Evolutionary conservation across 495 filamentous ascomycete genomes (phyloP).

Genomic region (Neohortaea acidophila): DNA sequence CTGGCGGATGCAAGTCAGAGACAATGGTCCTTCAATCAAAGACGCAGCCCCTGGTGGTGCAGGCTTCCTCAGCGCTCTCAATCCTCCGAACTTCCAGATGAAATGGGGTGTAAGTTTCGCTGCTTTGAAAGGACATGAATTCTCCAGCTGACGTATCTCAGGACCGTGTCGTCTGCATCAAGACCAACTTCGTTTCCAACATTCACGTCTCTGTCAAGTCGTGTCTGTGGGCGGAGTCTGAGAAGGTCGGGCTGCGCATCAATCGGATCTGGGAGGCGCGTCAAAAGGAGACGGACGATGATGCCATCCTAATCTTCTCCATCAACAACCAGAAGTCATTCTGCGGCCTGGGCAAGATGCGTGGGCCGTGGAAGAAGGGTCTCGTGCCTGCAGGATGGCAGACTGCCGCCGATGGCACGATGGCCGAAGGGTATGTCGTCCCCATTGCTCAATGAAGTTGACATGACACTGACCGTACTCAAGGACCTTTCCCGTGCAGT

Average conservation of each 20-base stretch:
- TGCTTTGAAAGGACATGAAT: no score
- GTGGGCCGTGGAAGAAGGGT: not conserved
- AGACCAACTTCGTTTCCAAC: conserved; percentile 8
- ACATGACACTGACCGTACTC: not conserved
- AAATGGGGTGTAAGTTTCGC: no score
- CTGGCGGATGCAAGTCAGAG: no score
- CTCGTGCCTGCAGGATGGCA: not conserved
- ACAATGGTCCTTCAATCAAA: no score
- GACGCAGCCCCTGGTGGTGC: no score
- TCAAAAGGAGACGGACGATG: not conserved
- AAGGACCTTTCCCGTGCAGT: conserved; percentile 9
- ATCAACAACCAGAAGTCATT: conserved; percentile 9
- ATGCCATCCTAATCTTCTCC: conserved; percentile 9
- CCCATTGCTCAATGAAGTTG: not conserved
- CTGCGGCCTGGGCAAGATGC: conserved; percentile 11
- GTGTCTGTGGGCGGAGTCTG: conserved; percentile 1
- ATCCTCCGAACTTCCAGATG: no score
- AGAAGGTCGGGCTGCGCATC: conserved; percentile 7
- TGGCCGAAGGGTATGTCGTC: not conserved
- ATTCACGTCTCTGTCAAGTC: not conserved
- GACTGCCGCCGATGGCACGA: not conserved
- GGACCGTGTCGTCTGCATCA: conserved; percentile 12
- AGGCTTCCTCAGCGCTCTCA: no score
- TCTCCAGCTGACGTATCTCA: conserved; percentile 2
- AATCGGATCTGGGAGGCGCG: conserved; percentile 2